phyloP scores from a whole-genome alignment of 2,329 filamentous ascomycete species.

The Alternaria brassicicola region DNA sequence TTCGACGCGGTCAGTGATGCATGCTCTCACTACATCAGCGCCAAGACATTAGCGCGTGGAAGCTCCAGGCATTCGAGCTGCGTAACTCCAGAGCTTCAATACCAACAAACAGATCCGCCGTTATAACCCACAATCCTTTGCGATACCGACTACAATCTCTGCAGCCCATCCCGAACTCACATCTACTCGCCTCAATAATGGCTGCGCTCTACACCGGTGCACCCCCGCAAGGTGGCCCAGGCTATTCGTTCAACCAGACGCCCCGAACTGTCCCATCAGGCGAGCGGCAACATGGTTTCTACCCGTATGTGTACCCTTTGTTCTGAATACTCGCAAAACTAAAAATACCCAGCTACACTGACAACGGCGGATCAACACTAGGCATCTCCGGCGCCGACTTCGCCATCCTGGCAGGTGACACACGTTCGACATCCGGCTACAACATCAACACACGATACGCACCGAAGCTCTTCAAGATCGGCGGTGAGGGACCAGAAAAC shows the following conservation, averaged over 20 bases:
- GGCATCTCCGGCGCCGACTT: constrained; percentile 95
- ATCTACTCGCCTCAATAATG: constrained; percentile 50
- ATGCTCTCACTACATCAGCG: constrained; percentile 11
- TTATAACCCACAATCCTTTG: constrained; percentile 20
- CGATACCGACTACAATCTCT: constrained; percentile 14
- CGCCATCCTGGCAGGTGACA: constrained; percentile 96
- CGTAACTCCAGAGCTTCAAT: constrained; percentile 38
- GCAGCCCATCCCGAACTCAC: not conserved
- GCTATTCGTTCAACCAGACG: constrained; percentile 66
- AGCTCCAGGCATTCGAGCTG: constrained; percentile 28
- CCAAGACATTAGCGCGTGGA: constrained; percentile 15
- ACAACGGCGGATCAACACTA: constrained; percentile 96
- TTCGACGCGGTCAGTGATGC: not conserved
- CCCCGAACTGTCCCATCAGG: constrained; percentile 55
- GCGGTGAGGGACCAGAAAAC: constrained; percentile 84
- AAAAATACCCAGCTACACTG: constrained; percentile 74
- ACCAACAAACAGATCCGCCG: constrained; percentile 22
- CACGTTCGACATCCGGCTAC: constrained; percentile 89
- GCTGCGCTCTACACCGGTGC: constrained; percentile 60
- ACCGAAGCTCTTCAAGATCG: constrained; percentile 97
- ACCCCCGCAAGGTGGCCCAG: constrained; percentile 59
- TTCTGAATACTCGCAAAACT: constrained; percentile 14
- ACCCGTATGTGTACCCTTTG: constrained; percentile 70
- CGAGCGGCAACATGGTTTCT: constrained; percentile 78
- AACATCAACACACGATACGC: constrained; percentile 97